Evolutionary conservation across 225 moss, liverwort and hornwort genomes (phyloP).

Genomic region (Pseudisothecium myosuroides): DNA sequence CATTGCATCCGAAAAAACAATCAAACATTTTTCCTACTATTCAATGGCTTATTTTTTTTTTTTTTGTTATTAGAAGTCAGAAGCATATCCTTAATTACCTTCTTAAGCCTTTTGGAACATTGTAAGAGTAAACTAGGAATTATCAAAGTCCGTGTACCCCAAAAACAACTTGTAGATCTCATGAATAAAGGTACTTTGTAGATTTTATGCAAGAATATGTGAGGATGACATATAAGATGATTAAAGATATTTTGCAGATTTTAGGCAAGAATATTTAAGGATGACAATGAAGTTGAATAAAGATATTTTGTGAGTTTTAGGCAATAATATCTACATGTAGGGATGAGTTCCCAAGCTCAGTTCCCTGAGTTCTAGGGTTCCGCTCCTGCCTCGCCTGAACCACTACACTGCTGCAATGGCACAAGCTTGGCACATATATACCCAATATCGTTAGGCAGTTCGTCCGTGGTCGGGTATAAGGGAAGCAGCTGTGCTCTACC

Average conservation of each 20-base stretch:
- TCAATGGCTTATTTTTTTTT: background rate
- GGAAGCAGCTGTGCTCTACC: fast-evolving
- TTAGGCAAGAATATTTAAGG: too few species aligned
- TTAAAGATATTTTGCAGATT: too few species aligned
- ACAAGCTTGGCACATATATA: background rate
- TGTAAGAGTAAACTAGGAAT: too few species aligned
- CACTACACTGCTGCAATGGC: too few species aligned
- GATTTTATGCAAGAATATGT: background rate
- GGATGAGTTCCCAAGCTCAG: background rate
- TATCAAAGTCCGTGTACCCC: background rate
- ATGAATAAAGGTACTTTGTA: background rate
- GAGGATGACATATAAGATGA: too few species aligned
- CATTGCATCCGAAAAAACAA: background rate
- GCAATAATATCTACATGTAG: background rate
- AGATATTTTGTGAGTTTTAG: too few species aligned
- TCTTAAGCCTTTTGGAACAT: background rate
- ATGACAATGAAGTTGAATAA: too few species aligned
- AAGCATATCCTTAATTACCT: background rate
- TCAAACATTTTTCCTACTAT: background rate
- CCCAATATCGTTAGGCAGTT: background rate
- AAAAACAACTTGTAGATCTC: background rate
- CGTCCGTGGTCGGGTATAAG: background rate
- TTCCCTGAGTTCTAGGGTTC: background rate
- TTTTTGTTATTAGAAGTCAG: background rate
- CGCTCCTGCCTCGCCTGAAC: background rate